Conservation (phyloP, 176 grass and related monocot species). For the Avena eriantha region DNA sequence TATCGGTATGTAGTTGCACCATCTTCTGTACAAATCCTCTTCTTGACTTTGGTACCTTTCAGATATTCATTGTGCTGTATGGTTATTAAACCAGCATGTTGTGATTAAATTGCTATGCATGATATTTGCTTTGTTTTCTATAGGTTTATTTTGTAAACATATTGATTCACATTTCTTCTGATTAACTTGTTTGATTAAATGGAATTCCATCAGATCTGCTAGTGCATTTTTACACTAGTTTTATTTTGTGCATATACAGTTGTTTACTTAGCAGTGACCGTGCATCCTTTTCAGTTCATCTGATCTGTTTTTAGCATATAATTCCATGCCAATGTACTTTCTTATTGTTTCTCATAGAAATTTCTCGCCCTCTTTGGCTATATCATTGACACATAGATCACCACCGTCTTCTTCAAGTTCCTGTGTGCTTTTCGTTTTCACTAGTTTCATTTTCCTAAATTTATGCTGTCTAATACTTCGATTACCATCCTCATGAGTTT, state of each 20-base stretch:
- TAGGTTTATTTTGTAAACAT: not conserved
- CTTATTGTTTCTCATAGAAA: conserved; percentile 17
- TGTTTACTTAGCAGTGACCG: not conserved
- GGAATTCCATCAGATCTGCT: conserved; percentile 1
- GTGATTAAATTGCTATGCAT: not conserved
- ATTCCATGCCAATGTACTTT: conserved; percentile 2
- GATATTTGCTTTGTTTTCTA: conserved; percentile 28
- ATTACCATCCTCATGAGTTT: conserved; percentile 30
- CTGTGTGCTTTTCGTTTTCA: conserved; percentile 7
- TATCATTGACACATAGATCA: not conserved
- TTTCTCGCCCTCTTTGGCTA: conserved; percentile 23
- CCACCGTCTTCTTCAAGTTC: not conserved
- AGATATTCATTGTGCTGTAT: not conserved
- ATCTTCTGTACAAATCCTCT: conserved; percentile 17
- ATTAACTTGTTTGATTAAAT: not conserved
- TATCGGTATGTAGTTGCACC: conserved; percentile 54
- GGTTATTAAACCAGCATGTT: conserved; percentile 8
- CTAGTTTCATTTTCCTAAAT: conserved; percentile 25
- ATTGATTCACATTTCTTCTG: conserved; percentile 12
- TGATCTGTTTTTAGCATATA: conserved; percentile 17
- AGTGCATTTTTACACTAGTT: conserved; percentile 20
- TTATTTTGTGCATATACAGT: not conserved
- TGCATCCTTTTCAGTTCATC: not conserved
- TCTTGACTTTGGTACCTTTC: conserved; percentile 16
- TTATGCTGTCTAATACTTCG: conserved; percentile 20